Base-by-base conservation (phyloP, 208 protist genomes). In the Leishmania braziliensis region DNA sequence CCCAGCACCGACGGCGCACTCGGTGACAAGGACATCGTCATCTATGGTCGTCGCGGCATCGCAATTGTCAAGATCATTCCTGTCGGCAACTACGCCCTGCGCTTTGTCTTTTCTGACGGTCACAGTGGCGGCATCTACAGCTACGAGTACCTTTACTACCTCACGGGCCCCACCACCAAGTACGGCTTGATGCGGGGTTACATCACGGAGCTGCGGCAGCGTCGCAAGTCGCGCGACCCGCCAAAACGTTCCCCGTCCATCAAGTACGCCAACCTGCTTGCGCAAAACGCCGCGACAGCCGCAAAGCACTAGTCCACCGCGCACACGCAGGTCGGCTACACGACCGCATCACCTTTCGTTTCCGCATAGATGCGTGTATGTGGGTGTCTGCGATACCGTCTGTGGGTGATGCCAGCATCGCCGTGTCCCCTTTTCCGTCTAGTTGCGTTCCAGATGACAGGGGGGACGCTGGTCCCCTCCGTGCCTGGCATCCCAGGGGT, bases 101-200 rank as follows among this genome's bases (percentile, higher is more conserved):
- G 92, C 65, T 91, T 98, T 66, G 83, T 91, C 68, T 98, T 97
- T 79, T 95, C 91, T 0, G 95, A 98, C 81, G 89, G 85, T 33
- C 95, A 98, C 85, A 84, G 69, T 1, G 92, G 92, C 58, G 95
- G 95, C 54, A 93, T 98, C 68, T 98, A 95, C 88, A 85, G 86
- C 29, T 98, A 96, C 78, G 92, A 95, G 65, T 97, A 96, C 80
- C 78, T 98, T 1, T 94, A 95, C 76, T 82, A 92, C 53, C 72
- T 98, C 33, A 92, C 88, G 0, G 76, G 80, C 0, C 78, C 86
- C 0, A 8, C 54, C 46, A 78, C 63, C 26, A 96, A 97, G 77
- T 96, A 92, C 63, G 60, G 86, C 14, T 74, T 89, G 39, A 97
- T 97, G 95, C 90, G 95, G 1, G 88, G 85, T n/a, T 97, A 97